Evolutionary conservation across 2,329 filamentous ascomycete genomes (phyloP), one percentile per base, ranked within the genome.

Genomic region (Aspergillus cejpii): DNA sequence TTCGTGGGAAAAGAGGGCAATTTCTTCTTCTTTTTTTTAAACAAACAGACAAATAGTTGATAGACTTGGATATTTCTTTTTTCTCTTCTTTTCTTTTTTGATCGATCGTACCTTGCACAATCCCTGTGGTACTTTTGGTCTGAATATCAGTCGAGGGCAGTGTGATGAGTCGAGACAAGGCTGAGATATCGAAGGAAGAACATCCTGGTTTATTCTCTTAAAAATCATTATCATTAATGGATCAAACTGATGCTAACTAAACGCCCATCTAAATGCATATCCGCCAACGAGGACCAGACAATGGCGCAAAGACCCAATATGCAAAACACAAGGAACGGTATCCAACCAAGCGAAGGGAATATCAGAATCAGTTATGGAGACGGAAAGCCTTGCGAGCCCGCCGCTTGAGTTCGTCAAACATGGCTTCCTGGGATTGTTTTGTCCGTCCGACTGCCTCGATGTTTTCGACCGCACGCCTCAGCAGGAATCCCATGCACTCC

Each of bases 401-500:
- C 33, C 64, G 62, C 52, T 60, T 61, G 45, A 68, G 29, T 42
- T 68, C 65, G 6, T 37, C 45, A 36, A 62, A 53, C 65, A 68
- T 68, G 1, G 65, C 65, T 11, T 63, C 44, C 55, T 64, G 64
- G 10, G 65, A 68, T 38, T 68, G 57, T 55, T 67, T 68, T 1
- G 78, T 81, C 44, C 80, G 64, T 14, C 69, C 65, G 36, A 78
- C 75, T 4, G 79, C 78, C 66, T 83, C 80, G 54, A 76, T 77
- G 60, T 90, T 90, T 73, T 90, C 85, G 37, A 88, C 75, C 17
- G 83, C 83, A 14, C 84, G 75, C 31, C 85, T 71, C 26, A 86
- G 69, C 37, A 73, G 52, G 54, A 80, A 83, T 50, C 79, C 77
- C 64, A 82, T 68, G 55, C 79, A 81, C 60, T 82, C 76, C 45